Percentiles rank a stretch among this genome's conserved stretches.
Evolutionary conservation across 345 rosid genomes (phyloP).

Genomic region (Citrus medica): DNA sequence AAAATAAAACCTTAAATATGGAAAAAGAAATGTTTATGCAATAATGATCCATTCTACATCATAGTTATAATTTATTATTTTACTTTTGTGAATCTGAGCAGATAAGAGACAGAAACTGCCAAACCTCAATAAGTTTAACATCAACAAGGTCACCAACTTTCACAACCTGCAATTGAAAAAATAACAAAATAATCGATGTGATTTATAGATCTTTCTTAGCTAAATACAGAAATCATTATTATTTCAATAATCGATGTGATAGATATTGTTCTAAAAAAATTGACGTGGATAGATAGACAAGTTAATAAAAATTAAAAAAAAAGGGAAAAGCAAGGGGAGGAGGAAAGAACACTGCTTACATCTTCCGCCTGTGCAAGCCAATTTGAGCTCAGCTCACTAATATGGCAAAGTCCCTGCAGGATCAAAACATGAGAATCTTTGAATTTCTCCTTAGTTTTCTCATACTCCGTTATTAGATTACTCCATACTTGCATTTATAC

Average conservation of each 20-base stretch:
- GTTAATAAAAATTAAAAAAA: not conserved
- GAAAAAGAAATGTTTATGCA: not conserved
- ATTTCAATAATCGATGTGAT: not conserved
- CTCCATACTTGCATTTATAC: not conserved
- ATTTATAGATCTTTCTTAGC: not conserved
- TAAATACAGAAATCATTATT: not conserved
- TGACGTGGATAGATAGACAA: not conserved
- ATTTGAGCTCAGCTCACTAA: slow-evolving; percentile 82
- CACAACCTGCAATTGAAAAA: slow-evolving; percentile 49
- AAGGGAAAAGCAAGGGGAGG: not conserved
- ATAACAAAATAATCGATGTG: slow-evolving; percentile 2
- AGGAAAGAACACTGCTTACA: slow-evolving; percentile 39
- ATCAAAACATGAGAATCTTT: slow-evolving; percentile 8
- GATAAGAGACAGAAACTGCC: slow-evolving; percentile 12
- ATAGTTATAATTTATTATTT: not conserved
- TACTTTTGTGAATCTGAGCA: slow-evolving; percentile 3
- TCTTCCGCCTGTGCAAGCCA: slow-evolving; percentile 98
- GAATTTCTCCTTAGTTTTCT: not conserved
- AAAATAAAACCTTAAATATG: not conserved
- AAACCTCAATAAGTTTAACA: slow-evolving; percentile 93
- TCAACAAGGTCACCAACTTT: slow-evolving; percentile 91
- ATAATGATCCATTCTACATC: not conserved
- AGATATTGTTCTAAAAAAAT: no score
- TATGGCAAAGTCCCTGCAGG: slow-evolving; percentile 91
- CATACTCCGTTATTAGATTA: not conserved